Evolutionary conservation across 495 filamentous ascomycete species (phyloP), one percentile per base, ranked within the genome.

Genomic region (Tirmania nivea): DNA sequence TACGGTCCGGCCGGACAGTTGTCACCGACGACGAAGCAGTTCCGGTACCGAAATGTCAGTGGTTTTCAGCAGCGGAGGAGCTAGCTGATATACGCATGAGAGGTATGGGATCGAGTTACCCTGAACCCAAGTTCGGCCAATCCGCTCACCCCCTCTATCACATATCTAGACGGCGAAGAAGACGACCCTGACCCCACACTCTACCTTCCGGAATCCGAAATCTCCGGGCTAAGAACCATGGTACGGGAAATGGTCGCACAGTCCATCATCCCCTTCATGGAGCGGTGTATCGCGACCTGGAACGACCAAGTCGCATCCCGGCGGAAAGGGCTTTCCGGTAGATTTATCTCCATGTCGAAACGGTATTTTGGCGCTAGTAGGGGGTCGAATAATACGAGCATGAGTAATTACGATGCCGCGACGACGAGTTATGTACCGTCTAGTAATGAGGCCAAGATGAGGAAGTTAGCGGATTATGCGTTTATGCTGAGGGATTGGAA

Each of bases 401-500:
- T 62, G 25, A 66, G 67, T 51, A 94, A 94, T 63, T 96, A 93
- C 64, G 84, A 96, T 68, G 57, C 71, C 37, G 59, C 75, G 14
- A 74, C 77, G 50, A 81, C 85, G 8, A 92, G 81, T 63, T 97
- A 96, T 65, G 71, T 73, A n/a, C 82, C 81, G 8, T 84, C 90
- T 51, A 68, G 78, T 0, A 78, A 86, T 0, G 90, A 97, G 69
- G 86, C 90, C 14, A 73, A 86, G 52, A 83, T 97, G 78, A 81
- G 90, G 11, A 90, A 89, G 59, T 73, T 97, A 50, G 90, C 85
- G 12, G 90, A 97, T 62, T 97, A 86, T 67, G 80, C 87, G 7
- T 92, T 96, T 59, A 92, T 96, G 83, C 75, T 97, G 20, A 77
- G 90, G 21, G 90, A 97, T 65, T 96, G 78, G 77, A 93, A 88